Evolutionary conservation across 306 rosid genomes (phyloP).

Genomic region (Quercus glauca): DNA sequence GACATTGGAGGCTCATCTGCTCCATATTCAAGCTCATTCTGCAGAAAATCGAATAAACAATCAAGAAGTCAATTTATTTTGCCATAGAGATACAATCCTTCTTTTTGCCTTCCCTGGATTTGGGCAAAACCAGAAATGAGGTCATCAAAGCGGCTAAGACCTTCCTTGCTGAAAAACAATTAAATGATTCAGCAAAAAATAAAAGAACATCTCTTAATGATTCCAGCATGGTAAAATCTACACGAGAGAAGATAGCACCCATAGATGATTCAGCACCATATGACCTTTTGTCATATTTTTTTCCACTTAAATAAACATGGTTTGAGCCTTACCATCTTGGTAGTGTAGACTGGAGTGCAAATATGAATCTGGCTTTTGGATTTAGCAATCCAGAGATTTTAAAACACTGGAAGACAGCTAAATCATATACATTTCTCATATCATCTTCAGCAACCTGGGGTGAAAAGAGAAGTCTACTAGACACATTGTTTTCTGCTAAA

Average conservation of each 20-base stretch:
- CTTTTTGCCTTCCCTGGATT: neutral
- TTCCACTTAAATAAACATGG: too few relatives aligned
- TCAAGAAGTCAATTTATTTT: neutral
- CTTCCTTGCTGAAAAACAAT: neutral
- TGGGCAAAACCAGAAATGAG: neutral
- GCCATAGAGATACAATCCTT: slow-evolving; percentile 12
- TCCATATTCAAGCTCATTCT: slow-evolving; percentile 75
- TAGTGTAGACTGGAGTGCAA: too few relatives aligned
- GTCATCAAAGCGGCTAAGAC: neutral
- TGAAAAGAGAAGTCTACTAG: neutral
- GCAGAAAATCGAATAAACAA: slow-evolving; percentile 15
- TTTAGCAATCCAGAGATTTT: neutral
- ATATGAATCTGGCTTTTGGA: neutral
- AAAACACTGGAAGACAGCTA: neutral
- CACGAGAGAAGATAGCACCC: neutral
- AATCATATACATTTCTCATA: neutral
- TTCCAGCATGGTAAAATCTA: neutral
- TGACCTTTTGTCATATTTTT: too few relatives aligned
- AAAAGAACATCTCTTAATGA: neutral
- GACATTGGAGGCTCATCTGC: slow-evolving; percentile 58
- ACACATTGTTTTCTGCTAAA: neutral
- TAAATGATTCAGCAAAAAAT: neutral
- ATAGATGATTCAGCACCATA: neutral
- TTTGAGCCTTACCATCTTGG: too few relatives aligned
- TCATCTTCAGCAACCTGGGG: neutral